These are phyloP conservation scores for Aspergillus pseudoviridinutans DNA, from an alignment of 2,329 filamentous ascomycete species.

Conservation along the genomic window DNA sequence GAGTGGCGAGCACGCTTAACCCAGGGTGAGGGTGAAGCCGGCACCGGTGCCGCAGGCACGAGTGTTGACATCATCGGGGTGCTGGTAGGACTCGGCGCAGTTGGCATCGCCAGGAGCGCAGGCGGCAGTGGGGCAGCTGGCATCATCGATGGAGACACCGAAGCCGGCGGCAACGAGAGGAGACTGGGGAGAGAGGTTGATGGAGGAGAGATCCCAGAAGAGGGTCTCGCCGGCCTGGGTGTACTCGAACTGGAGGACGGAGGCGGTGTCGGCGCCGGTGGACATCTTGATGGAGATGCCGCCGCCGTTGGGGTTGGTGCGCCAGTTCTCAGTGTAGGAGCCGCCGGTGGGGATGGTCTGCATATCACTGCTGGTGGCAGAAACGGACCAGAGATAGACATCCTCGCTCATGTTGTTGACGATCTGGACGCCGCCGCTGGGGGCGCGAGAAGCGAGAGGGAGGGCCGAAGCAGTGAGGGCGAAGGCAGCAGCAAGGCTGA, in stretches of 20 bases:
- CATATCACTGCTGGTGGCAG: constrained; percentile 16
- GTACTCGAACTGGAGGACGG: constrained; percentile 33
- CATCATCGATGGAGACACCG: constrained; percentile 20
- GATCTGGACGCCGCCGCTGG: constrained; percentile 19
- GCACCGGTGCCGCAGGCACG: constrained; percentile 18
- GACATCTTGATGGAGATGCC: constrained; percentile 32
- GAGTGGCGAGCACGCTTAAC: constrained; percentile 5
- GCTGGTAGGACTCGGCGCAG: constrained; percentile 27
- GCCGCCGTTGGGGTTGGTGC: constrained; percentile 26
- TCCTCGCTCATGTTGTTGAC: constrained; percentile 23
- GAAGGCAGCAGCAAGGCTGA: constrained; percentile 6
- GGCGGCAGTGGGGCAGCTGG: constrained; percentile 17
- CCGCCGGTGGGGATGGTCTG: constrained; percentile 16
- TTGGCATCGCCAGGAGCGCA: constrained; percentile 22
- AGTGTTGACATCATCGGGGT: constrained; percentile 25
- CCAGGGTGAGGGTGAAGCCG: constrained; percentile 37
- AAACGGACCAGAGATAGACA: constrained; percentile 27
- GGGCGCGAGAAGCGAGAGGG: neutral
- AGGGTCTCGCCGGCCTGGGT: constrained; percentile 20
- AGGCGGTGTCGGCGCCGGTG: constrained; percentile 13
- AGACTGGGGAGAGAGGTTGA: constrained; percentile 22
- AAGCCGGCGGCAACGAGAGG: constrained; percentile 22
- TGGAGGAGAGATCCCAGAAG: constrained; percentile 31
- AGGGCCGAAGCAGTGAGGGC: constrained; percentile 8
- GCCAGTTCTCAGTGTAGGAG: constrained; percentile 24